Percentiles rank a stretch among this genome's conserved stretches.
phyloP scores from a whole-genome alignment of 78 protist genomes.

The Dictyostelium capitatum region DNA sequence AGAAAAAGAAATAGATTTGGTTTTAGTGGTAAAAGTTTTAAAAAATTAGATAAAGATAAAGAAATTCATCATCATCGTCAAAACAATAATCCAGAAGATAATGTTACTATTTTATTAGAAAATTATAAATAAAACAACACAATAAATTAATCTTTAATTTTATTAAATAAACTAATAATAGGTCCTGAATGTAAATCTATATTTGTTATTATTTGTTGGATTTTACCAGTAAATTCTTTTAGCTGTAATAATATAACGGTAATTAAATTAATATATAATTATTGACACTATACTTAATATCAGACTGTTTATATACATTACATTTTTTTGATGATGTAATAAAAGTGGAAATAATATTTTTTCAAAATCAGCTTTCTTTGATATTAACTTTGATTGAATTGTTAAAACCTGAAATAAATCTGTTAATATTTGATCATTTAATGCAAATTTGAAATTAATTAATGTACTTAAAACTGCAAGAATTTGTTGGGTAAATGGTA shows the following conservation, averaged over 20 bases:
- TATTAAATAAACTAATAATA: too few species aligned
- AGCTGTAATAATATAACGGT: neutral
- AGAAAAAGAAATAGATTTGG: neutral
- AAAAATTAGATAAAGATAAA: constrained; percentile 7
- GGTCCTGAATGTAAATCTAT: neutral
- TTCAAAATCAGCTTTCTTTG: neutral
- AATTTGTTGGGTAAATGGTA: neutral
- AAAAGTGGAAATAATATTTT: neutral
- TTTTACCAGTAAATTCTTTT: neutral
- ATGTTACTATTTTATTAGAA: neutral
- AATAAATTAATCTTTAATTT: neutral
- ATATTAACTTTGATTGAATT: neutral
- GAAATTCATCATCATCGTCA: neutral
- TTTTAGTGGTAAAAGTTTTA: neutral
- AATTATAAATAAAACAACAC: constrained; percentile 17
- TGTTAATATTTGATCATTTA: neutral
- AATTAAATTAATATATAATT: neutral
- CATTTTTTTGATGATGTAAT: neutral
- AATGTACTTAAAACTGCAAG: neutral
- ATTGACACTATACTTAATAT: neutral
- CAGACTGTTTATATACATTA: too few species aligned
- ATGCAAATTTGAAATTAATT: neutral
- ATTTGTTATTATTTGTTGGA: neutral
- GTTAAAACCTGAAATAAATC: neutral
- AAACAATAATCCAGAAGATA: constrained; percentile 5